A percentile compares a stretch with the other conserved stretches of the same genome.
These are phyloP conservation scores for Iris pallida DNA, from an alignment of 116 monocot genomes.

Conservation along the genomic window DNA sequence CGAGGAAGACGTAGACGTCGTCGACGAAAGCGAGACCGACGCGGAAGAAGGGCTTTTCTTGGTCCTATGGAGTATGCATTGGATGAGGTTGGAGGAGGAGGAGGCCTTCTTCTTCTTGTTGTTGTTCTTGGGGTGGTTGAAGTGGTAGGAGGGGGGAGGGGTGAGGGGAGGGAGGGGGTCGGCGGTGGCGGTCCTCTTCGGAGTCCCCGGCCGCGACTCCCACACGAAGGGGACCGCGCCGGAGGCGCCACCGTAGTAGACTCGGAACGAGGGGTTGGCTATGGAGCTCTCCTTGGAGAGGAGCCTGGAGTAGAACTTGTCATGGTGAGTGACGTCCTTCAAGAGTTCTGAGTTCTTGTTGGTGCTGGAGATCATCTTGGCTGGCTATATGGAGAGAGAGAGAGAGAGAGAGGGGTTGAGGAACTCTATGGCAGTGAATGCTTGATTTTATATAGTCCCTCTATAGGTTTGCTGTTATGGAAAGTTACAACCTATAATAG, in stretches of 20 bases:
- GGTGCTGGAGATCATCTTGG: too few species aligned
- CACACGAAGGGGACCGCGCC: constrained; percentile 62
- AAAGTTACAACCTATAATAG: too few species aligned
- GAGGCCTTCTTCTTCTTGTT: constrained; percentile 2
- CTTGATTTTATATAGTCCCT: too few species aligned
- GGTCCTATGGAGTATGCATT: constrained; percentile 13
- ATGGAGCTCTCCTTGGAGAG: constrained; percentile 53
- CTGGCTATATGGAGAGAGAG: too few species aligned
- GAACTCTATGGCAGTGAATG: too few species aligned
- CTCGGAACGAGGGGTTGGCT: constrained; percentile 54
- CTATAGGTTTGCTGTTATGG: too few species aligned
- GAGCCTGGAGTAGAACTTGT: constrained; percentile 54
- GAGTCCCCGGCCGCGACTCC: constrained; percentile 78
- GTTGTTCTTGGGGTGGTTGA: background rate
- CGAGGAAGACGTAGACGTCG: constrained; percentile 1
- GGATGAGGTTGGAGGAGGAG: constrained; percentile 15
- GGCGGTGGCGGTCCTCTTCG: constrained; percentile 33
- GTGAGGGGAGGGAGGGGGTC: constrained; percentile 51
- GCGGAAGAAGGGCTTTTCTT: constrained; percentile 1
- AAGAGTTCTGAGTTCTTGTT: too few species aligned
- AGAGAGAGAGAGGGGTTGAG: too few species aligned
- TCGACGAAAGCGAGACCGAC: constrained; percentile 3
- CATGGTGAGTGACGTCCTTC: too few species aligned
- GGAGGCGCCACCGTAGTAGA: constrained; percentile 41
- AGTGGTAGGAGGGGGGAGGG: constrained; percentile 51